Base-by-base conservation (phyloP, 2,329 filamentous ascomycete genomes). In the Epichloe uncinata region DNA sequence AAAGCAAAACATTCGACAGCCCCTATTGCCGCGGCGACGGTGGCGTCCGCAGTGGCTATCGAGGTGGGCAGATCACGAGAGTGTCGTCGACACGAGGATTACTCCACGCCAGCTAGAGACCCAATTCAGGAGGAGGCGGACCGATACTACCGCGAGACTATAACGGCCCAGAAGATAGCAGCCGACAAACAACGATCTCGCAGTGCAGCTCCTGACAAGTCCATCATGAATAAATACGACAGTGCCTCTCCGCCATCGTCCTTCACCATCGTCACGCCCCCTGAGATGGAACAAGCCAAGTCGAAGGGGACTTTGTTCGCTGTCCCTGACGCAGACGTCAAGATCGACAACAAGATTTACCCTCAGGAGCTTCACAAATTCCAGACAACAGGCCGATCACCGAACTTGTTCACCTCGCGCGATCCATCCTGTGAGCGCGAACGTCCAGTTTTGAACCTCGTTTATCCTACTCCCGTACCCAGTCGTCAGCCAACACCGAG, bases 251-350 rank as follows among this genome's bases (percentile, higher is more conserved):
- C 69, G 15, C 57, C 65, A 8, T 60, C 62, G 37, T 49, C 66
- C n/a, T 59, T 70, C 43, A 68, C 69, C 45, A 77, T 82, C 50
- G 70, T 77, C 48, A 75, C 77, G 2, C 77, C 79, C 18, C 77
- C 77, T 18, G 70, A 71, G 51, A 72, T 73, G 67, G 69, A 73
- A 34, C 63, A 69, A 64, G 63, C 2, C 57, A 63, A 11, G 36
- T 52, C 12, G 48, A 54, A 4, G 69, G 70, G 73, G 62, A 73
- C 69, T 49, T 71, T 64, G 9, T 84, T 76, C 50, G 76, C 75
- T 54, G 74, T 64, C 7, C 80, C 80, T 2, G 70, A 84, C 57
- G 80, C 80, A n/a, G 80, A 84, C 60, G 78, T 83, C 48, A 69
- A 67, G 47, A 75, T 82, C 52, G 79, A 83, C 59, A 74, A 81